Conservation (phyloP, 441 rosid species). For the Pelargonium cotyledonis region DNA sequence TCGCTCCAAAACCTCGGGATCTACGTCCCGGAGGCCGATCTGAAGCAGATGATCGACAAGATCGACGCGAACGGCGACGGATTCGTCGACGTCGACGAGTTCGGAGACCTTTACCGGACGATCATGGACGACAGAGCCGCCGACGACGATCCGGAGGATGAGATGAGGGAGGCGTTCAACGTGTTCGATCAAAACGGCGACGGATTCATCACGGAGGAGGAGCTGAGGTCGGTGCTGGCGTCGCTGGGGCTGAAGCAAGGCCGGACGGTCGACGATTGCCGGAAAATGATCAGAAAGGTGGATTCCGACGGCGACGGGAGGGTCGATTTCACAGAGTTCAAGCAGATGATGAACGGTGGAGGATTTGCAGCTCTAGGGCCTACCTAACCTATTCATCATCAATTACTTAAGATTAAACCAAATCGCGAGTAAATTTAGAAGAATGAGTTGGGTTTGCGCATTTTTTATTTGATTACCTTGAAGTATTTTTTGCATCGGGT, state of each 20-base stretch:
- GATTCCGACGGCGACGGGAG: conserved; percentile 88
- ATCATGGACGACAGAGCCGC: conserved; percentile 49
- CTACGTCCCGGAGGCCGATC: conserved; percentile 49
- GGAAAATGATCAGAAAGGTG: conserved; percentile 63
- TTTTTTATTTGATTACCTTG: no score
- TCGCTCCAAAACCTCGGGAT: conserved; percentile 68
- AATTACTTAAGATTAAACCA: no score
- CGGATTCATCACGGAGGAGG: conserved; percentile 71
- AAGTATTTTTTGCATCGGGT: no score
- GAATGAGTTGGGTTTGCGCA: no score
- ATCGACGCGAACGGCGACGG: conserved; percentile 68
- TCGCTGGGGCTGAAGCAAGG: conserved; percentile 76
- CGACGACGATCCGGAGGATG: conserved; percentile 44
- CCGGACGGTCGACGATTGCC: conserved; percentile 57
- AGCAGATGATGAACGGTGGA: conserved; percentile 71
- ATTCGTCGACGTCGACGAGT: conserved; percentile 67
- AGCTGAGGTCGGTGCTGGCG: conserved; percentile 57
- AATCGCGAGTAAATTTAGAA: no score
- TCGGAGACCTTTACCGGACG: conserved; percentile 49
- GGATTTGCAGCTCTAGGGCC: conserved; percentile 39
- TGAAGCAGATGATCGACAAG: conserved; percentile 55
- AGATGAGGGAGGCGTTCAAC: conserved; percentile 73
- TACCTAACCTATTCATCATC: no score
- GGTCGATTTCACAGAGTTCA: conserved; percentile 67
- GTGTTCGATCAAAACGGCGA: conserved; percentile 86